Base-by-base conservation (phyloP, 768 basidiomycete species). In the Leccinum fibrillosum region DNA sequence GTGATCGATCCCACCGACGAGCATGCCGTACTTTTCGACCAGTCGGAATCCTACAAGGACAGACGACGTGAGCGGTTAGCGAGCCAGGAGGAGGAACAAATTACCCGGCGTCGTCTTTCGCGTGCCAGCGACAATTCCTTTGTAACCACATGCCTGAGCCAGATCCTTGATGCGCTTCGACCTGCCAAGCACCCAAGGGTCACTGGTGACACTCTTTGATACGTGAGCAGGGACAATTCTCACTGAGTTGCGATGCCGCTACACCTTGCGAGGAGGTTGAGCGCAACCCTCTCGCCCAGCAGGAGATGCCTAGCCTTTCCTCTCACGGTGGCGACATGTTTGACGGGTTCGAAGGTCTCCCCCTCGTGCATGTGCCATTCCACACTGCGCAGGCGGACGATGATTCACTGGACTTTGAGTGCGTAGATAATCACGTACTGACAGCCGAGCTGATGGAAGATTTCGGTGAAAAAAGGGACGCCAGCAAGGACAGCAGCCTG, bases 11-110 rank as follows among this genome's bases (percentile, higher is more conserved):
- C 97, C 97, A 17, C 97, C 97, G 13, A 98, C 92, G 48, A 98
- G 75, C 97, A 99, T 98, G 4, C 88, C 97, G 70, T 99, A 98
- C 74, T 99, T 99, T 74, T 99, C 97, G 5, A 98, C 95, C 30
- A 98, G 78, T 49, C 97, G 81, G 77, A 99, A 99, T 2, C 96
- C 89, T 90, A 53, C 8, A 26, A 30, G 26, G 26, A 30, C 26
- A 37, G 47, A 34, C 1, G n/a, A n/a, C 11, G 54, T 69, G 59
- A 70, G 51, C 5, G 32, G 21, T 12, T 52, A 23, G 23, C n/a
- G 1, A 8, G 25, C 12, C 2, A 21, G 8, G 44, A 30, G 42
- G 11, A 44, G 39, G 17, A 10, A 21, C 3, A 49, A 26, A 26
- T 51, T 62, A 82, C 89, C 94, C 32, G 96, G 96, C 1, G 96